A percentile compares a stretch with the other conserved stretches of the same genome.
Evolutionary conservation across 2,329 filamentous ascomycete species (phyloP).

Genomic region (Dothiorella sarmentorum): DNA sequence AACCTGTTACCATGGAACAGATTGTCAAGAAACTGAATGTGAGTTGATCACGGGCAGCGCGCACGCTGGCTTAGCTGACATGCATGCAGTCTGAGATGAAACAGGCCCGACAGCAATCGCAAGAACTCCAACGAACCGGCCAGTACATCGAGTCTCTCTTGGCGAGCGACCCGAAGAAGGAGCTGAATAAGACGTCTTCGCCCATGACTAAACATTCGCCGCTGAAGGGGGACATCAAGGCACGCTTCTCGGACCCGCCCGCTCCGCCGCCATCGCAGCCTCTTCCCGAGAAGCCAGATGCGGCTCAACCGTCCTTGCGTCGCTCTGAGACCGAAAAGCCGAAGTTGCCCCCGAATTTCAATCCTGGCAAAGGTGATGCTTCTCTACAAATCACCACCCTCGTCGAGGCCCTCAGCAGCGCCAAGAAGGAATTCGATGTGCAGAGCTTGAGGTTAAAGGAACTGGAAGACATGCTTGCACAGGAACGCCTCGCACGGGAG

Average conservation of each 20-base stretch:
- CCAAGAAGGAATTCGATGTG: slow-evolving; percentile 82
- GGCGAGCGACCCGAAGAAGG: slow-evolving; percentile 63
- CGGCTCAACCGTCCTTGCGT: slow-evolving; percentile 63
- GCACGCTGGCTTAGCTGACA: neutral
- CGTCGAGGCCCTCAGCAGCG: slow-evolving; percentile 77
- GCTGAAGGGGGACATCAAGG: slow-evolving; percentile 68
- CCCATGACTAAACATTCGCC: slow-evolving; percentile 44
- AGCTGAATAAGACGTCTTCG: slow-evolving; percentile 45
- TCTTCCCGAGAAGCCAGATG: slow-evolving; percentile 86
- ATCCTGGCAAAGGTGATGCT: slow-evolving; percentile 44
- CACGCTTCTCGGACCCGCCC: slow-evolving; percentile 86
- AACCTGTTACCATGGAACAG: slow-evolving; percentile 87
- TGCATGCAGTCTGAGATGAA: slow-evolving; percentile 76
- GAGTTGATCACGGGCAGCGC: slow-evolving; percentile 43
- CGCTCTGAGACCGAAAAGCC: slow-evolving; percentile 72
- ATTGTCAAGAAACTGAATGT: slow-evolving; percentile 85
- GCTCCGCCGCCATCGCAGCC: slow-evolving; percentile 92
- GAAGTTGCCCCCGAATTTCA: slow-evolving; percentile 46
- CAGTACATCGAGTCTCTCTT: slow-evolving; percentile 77
- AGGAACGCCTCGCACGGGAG: slow-evolving; percentile 78
- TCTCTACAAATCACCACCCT: slow-evolving; percentile 77
- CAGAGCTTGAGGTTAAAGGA: slow-evolving; percentile 77
- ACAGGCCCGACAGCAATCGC: slow-evolving; percentile 79
- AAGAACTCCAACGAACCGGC: slow-evolving; percentile 77
- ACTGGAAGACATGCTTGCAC: slow-evolving; percentile 71